Conservation (phyloP, 2,329 filamentous ascomycete species). For the Botryotinia globosa region DNA sequence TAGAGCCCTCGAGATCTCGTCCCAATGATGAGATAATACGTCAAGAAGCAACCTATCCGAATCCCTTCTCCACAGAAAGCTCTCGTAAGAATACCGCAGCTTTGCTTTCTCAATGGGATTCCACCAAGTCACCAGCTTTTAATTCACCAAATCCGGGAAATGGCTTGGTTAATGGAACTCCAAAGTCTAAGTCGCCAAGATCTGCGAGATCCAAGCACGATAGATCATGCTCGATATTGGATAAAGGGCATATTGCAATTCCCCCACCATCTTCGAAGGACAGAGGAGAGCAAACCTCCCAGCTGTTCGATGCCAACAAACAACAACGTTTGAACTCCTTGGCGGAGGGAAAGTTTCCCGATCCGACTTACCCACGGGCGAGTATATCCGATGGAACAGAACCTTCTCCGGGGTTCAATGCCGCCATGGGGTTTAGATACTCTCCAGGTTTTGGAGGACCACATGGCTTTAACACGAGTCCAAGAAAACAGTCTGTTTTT, state of each 20-base stretch:
- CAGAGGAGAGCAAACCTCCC: constrained; percentile 10
- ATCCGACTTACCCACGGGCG: constrained; percentile 16
- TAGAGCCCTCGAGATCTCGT: not conserved
- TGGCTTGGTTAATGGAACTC: not conserved
- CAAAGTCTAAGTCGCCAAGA: not conserved
- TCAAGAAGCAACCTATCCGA: constrained; percentile 20
- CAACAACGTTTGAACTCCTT: constrained; percentile 1
- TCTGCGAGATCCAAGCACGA: constrained; percentile 7
- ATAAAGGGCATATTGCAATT: not conserved
- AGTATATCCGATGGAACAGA: constrained; percentile 4
- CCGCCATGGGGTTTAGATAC: constrained; percentile 13
- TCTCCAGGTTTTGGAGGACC: constrained; percentile 19
- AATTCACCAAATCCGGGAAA: not conserved
- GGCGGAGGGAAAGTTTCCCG: constrained; percentile 8
- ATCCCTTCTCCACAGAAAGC: constrained; percentile 11
- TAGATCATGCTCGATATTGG: not conserved
- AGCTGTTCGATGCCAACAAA: constrained; percentile 10
- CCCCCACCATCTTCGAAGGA: constrained; percentile 10
- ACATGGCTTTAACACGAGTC: constrained; percentile 3
- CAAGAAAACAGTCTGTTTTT: not conserved
- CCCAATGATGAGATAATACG: constrained; percentile 5
- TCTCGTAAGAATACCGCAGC: constrained; percentile 9
- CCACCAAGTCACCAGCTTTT: not conserved
- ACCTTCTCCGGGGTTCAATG: constrained; percentile 8
- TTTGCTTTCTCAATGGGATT: constrained; percentile 9